A percentile compares a stretch with the other conserved stretches of the same genome.
Evolutionary conservation across 2,329 filamentous ascomycete genomes (phyloP).

Genomic region (Penicillium capsulatum): DNA sequence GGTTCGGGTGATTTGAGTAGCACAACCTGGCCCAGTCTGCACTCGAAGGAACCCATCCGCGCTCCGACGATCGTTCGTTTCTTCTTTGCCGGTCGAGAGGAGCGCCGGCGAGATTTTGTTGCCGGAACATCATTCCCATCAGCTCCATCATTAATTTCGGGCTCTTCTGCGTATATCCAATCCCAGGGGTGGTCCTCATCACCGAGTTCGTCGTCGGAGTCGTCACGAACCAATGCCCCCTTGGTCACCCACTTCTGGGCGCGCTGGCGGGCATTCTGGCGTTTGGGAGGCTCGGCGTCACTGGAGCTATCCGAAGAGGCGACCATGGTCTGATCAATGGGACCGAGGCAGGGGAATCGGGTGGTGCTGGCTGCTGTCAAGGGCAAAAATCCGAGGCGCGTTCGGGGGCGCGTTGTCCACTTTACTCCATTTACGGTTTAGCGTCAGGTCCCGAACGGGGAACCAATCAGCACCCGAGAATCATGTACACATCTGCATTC

Average conservation of each 20-base stretch:
- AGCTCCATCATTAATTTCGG: constrained; percentile 20
- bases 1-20: constrained; percentile 82
- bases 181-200: constrained; percentile 70
- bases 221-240: constrained; percentile 65
- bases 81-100: constrained; percentile 28
- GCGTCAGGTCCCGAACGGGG: constrained; percentile 3
- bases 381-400: constrained; percentile 20
- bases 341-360: not conserved
- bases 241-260: constrained; percentile 51
- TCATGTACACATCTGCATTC: not conserved
- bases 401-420: constrained; percentile 31
- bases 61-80: constrained; percentile 67
- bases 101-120: constrained; percentile 28
- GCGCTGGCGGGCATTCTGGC: constrained; percentile 31
- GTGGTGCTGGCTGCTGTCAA: constrained; percentile 1
- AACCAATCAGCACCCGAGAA: constrained; percentile 15
- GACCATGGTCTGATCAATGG: constrained; percentile 16
- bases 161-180: constrained; percentile 61
- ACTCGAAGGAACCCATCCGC: constrained; percentile 74
- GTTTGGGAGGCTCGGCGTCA: constrained; percentile 12
- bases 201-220: constrained; percentile 84
- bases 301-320: constrained; percentile 13
- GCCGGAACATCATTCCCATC: constrained; percentile 7
- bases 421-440: constrained; percentile 29
- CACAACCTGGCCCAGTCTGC: constrained; percentile 75